phyloP scores from a whole-genome alignment of 257 asterid genomes.

The Lantana camara region DNA sequence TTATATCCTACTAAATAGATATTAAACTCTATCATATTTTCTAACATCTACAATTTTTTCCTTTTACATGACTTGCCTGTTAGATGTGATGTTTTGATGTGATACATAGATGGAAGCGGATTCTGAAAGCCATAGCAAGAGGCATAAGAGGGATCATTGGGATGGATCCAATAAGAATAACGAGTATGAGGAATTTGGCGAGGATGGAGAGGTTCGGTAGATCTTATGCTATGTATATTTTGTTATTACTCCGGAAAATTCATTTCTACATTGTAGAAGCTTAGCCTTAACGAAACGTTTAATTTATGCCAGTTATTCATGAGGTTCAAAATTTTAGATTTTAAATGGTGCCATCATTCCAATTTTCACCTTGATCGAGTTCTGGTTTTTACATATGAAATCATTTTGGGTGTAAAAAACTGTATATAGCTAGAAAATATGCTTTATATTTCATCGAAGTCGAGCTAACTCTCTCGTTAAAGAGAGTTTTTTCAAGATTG shows the following conservation, averaged over 20 bases:
- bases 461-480: not conserved
- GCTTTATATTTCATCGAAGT: too few species aligned
- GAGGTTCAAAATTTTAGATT: not conserved
- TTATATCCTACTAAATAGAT: too few species aligned
- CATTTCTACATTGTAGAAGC: not conserved
- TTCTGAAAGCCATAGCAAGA: slow-evolving; percentile 55
- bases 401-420: not conserved
- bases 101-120: slow-evolving; percentile 52
- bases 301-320: slow-evolving; percentile 12
- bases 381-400: slow-evolving; percentile 3
- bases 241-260: not conserved
- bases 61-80: not conserved
- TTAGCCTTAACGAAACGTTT: not conserved
- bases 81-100: slow-evolving; percentile 13
- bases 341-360: not conserved
- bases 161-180: slow-evolving; percentile 33
- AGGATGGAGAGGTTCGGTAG: slow-evolving; percentile 56
- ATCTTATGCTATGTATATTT: not conserved
- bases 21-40: too few species aligned
- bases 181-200: slow-evolving; percentile 40
- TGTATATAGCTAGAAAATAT: too few species aligned
- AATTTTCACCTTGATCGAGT: not conserved
- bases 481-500: not conserved
- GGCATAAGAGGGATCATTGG: slow-evolving; percentile 51
- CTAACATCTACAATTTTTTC: not conserved